phyloP scores from a whole-genome alignment of 768 basidiomycete species.

The Phanerodontia chrysosporium region DNA sequence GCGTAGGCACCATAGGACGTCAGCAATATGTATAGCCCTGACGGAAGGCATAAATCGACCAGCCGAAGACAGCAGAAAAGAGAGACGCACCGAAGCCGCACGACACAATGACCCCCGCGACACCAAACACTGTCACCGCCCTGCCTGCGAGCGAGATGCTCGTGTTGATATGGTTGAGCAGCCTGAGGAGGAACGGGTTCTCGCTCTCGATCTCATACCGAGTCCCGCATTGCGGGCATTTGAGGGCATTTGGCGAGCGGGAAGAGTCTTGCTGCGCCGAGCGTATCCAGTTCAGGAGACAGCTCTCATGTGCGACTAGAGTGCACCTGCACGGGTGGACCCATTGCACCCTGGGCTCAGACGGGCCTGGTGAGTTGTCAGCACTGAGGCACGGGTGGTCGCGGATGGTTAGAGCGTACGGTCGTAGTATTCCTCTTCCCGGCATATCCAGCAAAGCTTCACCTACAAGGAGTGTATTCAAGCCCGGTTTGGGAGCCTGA shows the following conservation, averaged over 20 bases:
- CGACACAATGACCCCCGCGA: conserved; percentile 47
- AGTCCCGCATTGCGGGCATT: conserved; percentile 75
- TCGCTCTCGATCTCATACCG: conserved; percentile 65
- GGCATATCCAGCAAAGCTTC: conserved; percentile 78
- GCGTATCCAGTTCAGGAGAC: conserved; percentile 77
- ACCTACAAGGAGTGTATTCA: conserved; percentile 32
- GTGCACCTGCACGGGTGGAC: conserved; percentile 81
- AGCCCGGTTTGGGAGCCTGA: neutral
- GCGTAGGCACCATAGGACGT: conserved; percentile 75
- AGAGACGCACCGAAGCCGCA: conserved; percentile 55
- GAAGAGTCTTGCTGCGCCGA: conserved; percentile 55
- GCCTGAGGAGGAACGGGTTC: conserved; percentile 46
- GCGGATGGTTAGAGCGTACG: conserved; percentile 24
- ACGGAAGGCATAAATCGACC: conserved; percentile 9
- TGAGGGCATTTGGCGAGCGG: conserved; percentile 60
- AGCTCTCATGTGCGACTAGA: conserved; percentile 74
- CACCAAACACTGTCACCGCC: conserved; percentile 45
- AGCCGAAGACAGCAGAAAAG: neutral
- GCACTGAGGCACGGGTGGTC: neutral
- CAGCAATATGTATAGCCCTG: conserved; percentile 45
- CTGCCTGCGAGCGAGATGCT: conserved; percentile 47
- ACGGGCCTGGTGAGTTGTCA: conserved; percentile 30
- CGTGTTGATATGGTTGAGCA: conserved; percentile 50
- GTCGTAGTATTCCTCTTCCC: conserved; percentile 63
- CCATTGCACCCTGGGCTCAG: conserved; percentile 55